Conservation (phyloP, 2,329 filamentous ascomycete genomes). For the Zymoseptoria pseudotritici region DNA sequence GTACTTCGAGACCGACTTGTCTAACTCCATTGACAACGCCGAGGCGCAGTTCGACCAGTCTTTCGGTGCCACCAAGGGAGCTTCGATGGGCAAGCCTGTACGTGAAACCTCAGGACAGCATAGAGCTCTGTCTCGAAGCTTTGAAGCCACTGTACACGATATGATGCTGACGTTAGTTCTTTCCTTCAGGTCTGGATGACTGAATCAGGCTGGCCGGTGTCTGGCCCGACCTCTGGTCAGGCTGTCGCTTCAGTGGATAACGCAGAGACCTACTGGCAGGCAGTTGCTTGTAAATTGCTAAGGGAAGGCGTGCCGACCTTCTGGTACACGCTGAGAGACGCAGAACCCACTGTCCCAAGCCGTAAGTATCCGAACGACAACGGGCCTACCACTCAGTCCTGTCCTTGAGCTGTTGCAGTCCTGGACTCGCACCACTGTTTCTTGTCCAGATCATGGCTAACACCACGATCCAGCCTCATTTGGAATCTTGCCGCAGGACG, state of each 20-base stretch:
- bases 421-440: too few relatives aligned
- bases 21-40: constrained; percentile 57
- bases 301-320: constrained; percentile 53
- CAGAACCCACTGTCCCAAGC: constrained; percentile 24
- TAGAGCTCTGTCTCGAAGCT: constrained; percentile 12
- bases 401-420: too few relatives aligned
- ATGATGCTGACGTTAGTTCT: constrained; percentile 32
- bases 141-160: constrained; percentile 29
- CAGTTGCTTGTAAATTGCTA: constrained; percentile 65
- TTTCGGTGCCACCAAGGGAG: constrained; percentile 51
- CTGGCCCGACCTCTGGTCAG: constrained; percentile 54
- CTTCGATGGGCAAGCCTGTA: constrained; percentile 56
- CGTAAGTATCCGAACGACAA: constrained; percentile 56
- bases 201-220: constrained; percentile 76
- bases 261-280: constrained; percentile 70
- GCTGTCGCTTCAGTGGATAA: constrained; percentile 59
- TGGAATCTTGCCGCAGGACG: background rate
- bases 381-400: too few relatives aligned
- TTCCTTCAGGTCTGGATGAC: constrained; percentile 82
- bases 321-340: constrained; percentile 53
- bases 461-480: constrained; percentile 11
- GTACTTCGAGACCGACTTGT: constrained; percentile 67
- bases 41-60: constrained; percentile 62
- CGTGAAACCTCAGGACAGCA: constrained; percentile 33
- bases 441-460: too few relatives aligned